Evolutionary conservation across 1,284 basidiomycete species (phyloP).

Genomic region (Microbotryum violaceum): DNA sequence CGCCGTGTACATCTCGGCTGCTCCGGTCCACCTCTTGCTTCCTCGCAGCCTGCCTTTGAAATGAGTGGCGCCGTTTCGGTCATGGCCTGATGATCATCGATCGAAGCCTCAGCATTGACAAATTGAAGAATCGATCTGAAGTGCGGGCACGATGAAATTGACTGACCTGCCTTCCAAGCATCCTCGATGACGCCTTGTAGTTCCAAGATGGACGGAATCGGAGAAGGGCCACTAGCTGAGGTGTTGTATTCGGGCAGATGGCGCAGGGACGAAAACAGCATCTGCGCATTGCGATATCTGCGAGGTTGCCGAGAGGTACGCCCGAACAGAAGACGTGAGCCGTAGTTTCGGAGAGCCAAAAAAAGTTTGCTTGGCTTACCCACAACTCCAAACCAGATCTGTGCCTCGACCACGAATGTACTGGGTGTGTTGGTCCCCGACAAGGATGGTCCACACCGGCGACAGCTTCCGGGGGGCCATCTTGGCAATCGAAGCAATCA

Average conservation of each 20-base stretch:
- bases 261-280: slow-evolving; percentile 32
- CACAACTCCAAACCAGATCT: not conserved
- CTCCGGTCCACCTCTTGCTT: slow-evolving; percentile 36
- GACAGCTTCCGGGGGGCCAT: not conserved
- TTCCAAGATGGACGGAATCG: slow-evolving; percentile 32
- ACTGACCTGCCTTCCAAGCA: slow-evolving; percentile 32
- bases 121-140: not conserved
- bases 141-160: not conserved
- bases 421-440: slow-evolving; percentile 23
- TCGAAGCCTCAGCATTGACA: not conserved
- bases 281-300: slow-evolving; percentile 35
- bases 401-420: slow-evolving; percentile 31
- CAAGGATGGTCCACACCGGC: slow-evolving; percentile 10
- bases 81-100: slow-evolving; percentile 23
- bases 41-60: slow-evolving; percentile 30
- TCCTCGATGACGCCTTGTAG: slow-evolving; percentile 32
- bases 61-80: slow-evolving; percentile 30
- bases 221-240: not conserved
- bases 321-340: not conserved
- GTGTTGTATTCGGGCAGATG: slow-evolving; percentile 22
- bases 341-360: too few species aligned
- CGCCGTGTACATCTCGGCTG: slow-evolving; percentile 35
- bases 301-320: not conserved
- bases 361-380: too few species aligned
- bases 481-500: not conserved